Evolutionary conservation across 2,329 filamentous ascomycete genomes (phyloP).

Genomic region (Penicillium sp.): DNA sequence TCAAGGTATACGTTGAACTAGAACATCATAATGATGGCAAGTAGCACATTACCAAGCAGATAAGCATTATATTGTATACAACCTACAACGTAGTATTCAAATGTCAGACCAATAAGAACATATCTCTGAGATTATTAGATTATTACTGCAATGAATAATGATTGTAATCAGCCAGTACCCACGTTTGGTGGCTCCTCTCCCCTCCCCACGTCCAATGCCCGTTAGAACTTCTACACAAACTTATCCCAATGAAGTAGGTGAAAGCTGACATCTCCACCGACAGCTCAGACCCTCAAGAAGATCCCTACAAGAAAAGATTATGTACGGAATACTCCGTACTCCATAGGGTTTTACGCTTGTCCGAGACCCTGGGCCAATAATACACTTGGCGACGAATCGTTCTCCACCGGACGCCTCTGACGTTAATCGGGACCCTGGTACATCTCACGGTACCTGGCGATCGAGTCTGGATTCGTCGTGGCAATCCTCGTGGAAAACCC

Average conservation of each 20-base stretch:
- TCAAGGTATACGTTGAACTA: neutral
- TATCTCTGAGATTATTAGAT: neutral
- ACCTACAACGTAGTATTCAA: neutral
- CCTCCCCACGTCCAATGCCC: neutral
- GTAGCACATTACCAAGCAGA: slow-evolving; percentile 1
- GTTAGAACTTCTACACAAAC: neutral
- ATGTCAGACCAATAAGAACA: neutral
- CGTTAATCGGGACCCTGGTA: slow-evolving; percentile 11
- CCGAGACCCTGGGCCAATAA: neutral
- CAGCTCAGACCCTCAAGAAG: neutral
- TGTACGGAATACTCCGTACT: neutral
- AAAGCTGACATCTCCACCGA: neutral
- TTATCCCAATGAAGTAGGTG: neutral
- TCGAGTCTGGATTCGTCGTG: slow-evolving; percentile 20
- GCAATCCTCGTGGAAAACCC: slow-evolving; percentile 7
- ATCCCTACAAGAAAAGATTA: neutral
- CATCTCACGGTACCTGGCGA: slow-evolving; percentile 18
- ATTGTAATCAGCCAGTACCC: neutral
- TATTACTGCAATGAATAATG: neutral
- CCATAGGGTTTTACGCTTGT: neutral
- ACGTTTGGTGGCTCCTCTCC: neutral
- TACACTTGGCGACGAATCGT: neutral
- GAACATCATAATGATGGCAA: neutral
- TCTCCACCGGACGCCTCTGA: slow-evolving; percentile 19
- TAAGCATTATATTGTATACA: neutral